These are phyloP conservation scores for Carex cristatella DNA, from an alignment of 176 grass and related monocot genomes.

Conservation along the genomic window DNA sequence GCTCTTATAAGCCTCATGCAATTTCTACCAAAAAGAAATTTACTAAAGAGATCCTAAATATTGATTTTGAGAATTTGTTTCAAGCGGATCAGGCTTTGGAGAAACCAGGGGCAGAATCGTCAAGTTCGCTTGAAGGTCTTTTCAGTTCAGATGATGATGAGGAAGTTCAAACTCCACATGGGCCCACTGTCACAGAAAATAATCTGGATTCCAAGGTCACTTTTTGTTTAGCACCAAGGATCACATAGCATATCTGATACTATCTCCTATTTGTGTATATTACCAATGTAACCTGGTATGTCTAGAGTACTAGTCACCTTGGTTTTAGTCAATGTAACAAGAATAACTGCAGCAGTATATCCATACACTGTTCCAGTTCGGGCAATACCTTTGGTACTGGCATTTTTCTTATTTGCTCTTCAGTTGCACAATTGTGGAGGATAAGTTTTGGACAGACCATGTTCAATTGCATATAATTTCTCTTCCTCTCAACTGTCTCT, in stretches of 20 bases:
- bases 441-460: neutral
- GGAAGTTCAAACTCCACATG: slow-evolving; percentile 11
- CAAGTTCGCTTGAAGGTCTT: slow-evolving; percentile 51
- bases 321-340: neutral
- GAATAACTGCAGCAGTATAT: neutral
- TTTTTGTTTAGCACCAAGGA: neutral
- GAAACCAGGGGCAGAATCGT: slow-evolving; percentile 44
- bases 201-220: slow-evolving; percentile 43
- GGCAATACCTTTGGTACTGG: neutral
- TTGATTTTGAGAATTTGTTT: slow-evolving; percentile 28
- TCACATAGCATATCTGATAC: neutral
- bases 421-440: neutral
- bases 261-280: neutral
- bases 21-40: neutral
- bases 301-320: too few relatives aligned
- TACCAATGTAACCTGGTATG: neutral
- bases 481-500: neutral
- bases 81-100: slow-evolving; percentile 39
- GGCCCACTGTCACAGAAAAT: slow-evolving; percentile 13
- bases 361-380: neutral
- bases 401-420: neutral
- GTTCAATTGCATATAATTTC: neutral
- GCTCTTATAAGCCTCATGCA: neutral
- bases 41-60: neutral
- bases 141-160: slow-evolving; percentile 75